Conservation (phyloP, 2,329 filamentous ascomycete species). For the Fusarium clavum region DNA sequence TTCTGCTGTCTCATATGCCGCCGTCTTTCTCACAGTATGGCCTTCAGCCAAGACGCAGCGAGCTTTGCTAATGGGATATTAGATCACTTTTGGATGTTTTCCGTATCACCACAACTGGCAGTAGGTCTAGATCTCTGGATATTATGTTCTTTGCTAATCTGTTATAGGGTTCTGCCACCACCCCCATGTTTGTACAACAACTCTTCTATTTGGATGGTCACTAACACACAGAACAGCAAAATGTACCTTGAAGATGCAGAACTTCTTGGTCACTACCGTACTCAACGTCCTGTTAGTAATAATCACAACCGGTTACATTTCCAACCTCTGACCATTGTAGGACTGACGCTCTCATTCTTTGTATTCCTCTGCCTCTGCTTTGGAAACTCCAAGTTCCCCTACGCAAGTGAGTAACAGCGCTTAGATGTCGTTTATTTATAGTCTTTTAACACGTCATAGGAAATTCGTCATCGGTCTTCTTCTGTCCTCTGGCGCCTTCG, state of each 20-base stretch:
- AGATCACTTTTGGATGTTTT: slow-evolving; percentile 43
- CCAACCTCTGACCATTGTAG: not conserved
- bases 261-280: slow-evolving; percentile 36
- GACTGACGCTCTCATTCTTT: slow-evolving; percentile 33
- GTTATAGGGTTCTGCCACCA: slow-evolving; percentile 19
- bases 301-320: rapidly evolving
- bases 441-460: not conserved
- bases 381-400: slow-evolving; percentile 42
- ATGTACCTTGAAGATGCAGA: slow-evolving; percentile 35
- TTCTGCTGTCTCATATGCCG: slow-evolving; percentile 21
- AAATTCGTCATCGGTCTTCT: slow-evolving; percentile 45
- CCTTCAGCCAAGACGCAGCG: rapidly evolving
- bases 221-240: slow-evolving; percentile 1
- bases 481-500: slow-evolving; percentile 44
- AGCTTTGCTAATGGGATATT: not conserved
- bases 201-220: rapidly evolving
- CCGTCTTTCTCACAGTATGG: slow-evolving; percentile 39
- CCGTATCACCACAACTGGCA: slow-evolving; percentile 42
- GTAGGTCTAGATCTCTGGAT: not conserved
- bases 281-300: slow-evolving; percentile 40
- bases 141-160: rapidly evolving
- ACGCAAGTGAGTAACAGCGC: slow-evolving; percentile 19
- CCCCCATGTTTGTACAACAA: slow-evolving; percentile 15
- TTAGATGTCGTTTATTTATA: rapidly evolving
- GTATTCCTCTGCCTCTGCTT: slow-evolving; percentile 36